phyloP scores from a whole-genome alignment of 176 grass and related monocot species.

The Carex littledalei region DNA sequence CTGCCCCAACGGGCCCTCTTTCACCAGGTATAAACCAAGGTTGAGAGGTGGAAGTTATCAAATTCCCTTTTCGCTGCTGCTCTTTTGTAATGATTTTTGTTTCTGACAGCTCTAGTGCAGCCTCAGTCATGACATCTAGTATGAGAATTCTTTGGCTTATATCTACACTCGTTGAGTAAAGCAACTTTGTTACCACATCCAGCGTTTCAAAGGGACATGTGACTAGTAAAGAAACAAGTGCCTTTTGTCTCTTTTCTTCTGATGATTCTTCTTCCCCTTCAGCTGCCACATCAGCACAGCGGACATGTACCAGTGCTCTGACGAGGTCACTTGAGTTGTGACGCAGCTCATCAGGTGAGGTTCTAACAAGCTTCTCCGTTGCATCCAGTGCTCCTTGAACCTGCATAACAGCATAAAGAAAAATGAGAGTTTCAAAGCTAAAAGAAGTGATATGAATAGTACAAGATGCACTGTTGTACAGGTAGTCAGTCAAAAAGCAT shows the following conservation, averaged over 20 bases:
- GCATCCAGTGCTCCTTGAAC: constrained; percentile 77
- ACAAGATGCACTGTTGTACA: background rate
- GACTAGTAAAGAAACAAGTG: constrained; percentile 72
- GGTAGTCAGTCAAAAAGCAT: background rate
- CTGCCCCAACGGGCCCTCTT: constrained; percentile 51
- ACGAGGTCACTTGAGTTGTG: constrained; percentile 76
- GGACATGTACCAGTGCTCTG: constrained; percentile 74
- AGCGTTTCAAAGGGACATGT: constrained; percentile 77
- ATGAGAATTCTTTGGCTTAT: constrained; percentile 79
- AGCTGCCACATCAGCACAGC: constrained; percentile 66
- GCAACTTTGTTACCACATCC: constrained; percentile 71
- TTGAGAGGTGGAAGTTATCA: constrained; percentile 67
- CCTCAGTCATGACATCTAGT: constrained; percentile 92
- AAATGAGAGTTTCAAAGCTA: constrained; percentile 1
- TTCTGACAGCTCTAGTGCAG: constrained; percentile 81
- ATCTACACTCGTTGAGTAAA: constrained; percentile 88
- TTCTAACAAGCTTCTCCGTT: constrained; percentile 79
- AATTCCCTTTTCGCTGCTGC: constrained; percentile 27
- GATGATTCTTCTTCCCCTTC: constrained; percentile 94
- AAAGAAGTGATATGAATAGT: background rate
- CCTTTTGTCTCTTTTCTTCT: constrained; percentile 86
- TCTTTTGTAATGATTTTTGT: constrained; percentile 47
- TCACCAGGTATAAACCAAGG: constrained; percentile 78
- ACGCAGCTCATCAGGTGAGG: constrained; percentile 70
- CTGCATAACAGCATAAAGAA: constrained; percentile 42